phyloP scores from a whole-genome alignment of 371 early-diverging fungal genomes.

The Smittium culicis region DNA sequence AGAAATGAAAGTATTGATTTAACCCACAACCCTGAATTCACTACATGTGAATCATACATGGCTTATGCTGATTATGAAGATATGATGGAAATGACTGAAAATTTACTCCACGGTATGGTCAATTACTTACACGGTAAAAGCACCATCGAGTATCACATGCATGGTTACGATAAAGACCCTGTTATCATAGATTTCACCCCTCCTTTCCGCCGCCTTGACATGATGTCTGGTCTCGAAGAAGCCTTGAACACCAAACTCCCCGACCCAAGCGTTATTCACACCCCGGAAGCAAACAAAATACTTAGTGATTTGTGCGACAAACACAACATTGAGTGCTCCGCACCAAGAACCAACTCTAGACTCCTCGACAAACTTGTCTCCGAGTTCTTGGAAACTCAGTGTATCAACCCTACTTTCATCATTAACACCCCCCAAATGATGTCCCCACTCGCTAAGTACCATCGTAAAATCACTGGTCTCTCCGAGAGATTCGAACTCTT shows the following conservation, averaged over 20 bases:
- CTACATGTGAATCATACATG: constrained; percentile 99
- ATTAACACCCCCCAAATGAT: constrained; percentile 97
- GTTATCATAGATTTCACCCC: constrained; percentile 87
- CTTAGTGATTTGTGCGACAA: constrained; percentile 82
- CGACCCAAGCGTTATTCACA: constrained; percentile 65
- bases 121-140: constrained; percentile 72
- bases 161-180: constrained; percentile 70
- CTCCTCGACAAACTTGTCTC: constrained; percentile 98
- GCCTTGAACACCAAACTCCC: constrained; percentile 85
- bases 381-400: constrained; percentile 90
- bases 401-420: constrained; percentile 95
- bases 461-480: constrained; percentile 78
- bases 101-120: constrained; percentile 84
- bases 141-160: constrained; percentile 84
- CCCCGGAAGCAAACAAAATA: constrained; percentile 68
- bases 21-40: constrained; percentile 99
- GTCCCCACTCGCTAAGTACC: constrained; percentile 98
- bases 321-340: constrained; percentile 82
- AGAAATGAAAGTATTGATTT: constrained; percentile 99
- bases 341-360: constrained; percentile 91
- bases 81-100: constrained; percentile 92
- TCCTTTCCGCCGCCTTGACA: constrained; percentile 91
- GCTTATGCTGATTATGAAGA: constrained; percentile 98
- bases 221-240: constrained; percentile 89
- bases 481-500: constrained; percentile 99